Conservation (phyloP, 2,329 filamentous ascomycete species). For the Fusarium pseudograminearum region DNA sequence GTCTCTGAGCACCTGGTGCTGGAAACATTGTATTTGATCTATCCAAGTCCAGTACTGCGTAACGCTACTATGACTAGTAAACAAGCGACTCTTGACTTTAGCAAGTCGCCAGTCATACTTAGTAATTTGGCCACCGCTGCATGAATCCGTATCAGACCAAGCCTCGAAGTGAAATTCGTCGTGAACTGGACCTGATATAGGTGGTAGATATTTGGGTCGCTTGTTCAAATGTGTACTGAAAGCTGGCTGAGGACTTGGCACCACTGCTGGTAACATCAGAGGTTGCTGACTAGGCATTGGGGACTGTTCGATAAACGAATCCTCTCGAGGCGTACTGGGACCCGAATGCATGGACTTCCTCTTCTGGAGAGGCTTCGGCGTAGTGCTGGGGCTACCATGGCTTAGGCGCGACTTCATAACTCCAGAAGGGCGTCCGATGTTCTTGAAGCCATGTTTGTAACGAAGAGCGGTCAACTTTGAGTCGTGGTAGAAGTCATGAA, state of each 20-base stretch:
- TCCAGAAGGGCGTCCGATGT: constrained; percentile 67
- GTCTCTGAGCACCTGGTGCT: constrained; percentile 66
- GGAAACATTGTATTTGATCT: constrained; percentile 56
- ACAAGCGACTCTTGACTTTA: constrained; percentile 63
- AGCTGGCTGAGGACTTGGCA: constrained; percentile 11
- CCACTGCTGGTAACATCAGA: constrained; percentile 10
- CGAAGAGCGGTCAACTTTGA: constrained; percentile 63
- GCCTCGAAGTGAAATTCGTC: constrained; percentile 60
- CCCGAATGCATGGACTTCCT: constrained; percentile 52
- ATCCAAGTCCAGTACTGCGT: constrained; percentile 70
- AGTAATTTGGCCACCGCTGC: constrained; percentile 59
- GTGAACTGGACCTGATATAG: constrained; percentile 34
- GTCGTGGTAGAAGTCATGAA: constrained; percentile 69
- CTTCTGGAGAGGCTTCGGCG: constrained; percentile 49
- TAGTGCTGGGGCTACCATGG: constrained; percentile 40
- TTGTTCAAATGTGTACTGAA: constrained; percentile 44
- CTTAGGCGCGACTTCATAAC: constrained; percentile 53
- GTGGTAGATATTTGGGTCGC: constrained; percentile 43
- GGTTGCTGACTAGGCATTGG: constrained; percentile 41
- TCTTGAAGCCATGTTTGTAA: constrained; percentile 66
- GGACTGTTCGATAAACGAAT: constrained; percentile 47
- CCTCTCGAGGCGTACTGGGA: constrained; percentile 46
- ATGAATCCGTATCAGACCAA: constrained; percentile 66
- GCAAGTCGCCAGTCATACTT: constrained; percentile 64
- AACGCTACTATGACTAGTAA: constrained; percentile 60